Base-by-base conservation (phyloP, 805 yeast genomes). In the Candida adriatica region DNA sequence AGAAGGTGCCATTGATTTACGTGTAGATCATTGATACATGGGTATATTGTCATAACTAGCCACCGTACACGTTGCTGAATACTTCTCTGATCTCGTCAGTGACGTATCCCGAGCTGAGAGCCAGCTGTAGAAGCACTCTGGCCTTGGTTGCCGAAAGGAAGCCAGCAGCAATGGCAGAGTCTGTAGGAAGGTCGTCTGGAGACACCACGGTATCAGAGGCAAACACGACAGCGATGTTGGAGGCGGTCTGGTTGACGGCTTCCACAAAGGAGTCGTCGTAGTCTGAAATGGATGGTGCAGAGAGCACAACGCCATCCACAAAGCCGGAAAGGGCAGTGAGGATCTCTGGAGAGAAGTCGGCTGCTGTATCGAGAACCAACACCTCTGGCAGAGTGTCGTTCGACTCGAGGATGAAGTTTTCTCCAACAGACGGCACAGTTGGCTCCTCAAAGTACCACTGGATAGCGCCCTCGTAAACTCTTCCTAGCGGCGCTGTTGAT, bases 31-130 rank as follows among this genome's bases (percentile, higher is more conserved):
- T n/a, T n/a, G n/a, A 19, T 8, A 19, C 8, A 19, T 8, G 11
- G 22, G 10, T 11, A 19, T 19, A 11, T 11, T 8, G 22, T 8
- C 11, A 11, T 11, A 19, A 19, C 41, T 41, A 63, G 30, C 75
- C 75, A 34, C 76, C 76, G 38, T 72, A 75, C 6, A 72, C 79
- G 4, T 69, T 68, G 11, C 52, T 51, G 45, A 76, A 77, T 5
- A 65, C 61, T 11, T 46, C 45, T 27, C 58, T 65, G n/a, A 69
- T 69, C 33, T 63, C 63, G 6, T 45, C 42, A 4, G 64, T 43
- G 16, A 56, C 42, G 45, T 62, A 62, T 2, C 56, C 57, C 21
- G 64, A 63, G 17, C 61, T 53, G 27, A 77, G 56, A 37, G 73
- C 67, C 33, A 67, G 55, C 39, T 70, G 75, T 20, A 71, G 55